Percentiles rank a stretch among this genome's conserved stretches.
phyloP scores from a whole-genome alignment of 1,139 yeast species.

The Yamadazyma dendronema region DNA sequence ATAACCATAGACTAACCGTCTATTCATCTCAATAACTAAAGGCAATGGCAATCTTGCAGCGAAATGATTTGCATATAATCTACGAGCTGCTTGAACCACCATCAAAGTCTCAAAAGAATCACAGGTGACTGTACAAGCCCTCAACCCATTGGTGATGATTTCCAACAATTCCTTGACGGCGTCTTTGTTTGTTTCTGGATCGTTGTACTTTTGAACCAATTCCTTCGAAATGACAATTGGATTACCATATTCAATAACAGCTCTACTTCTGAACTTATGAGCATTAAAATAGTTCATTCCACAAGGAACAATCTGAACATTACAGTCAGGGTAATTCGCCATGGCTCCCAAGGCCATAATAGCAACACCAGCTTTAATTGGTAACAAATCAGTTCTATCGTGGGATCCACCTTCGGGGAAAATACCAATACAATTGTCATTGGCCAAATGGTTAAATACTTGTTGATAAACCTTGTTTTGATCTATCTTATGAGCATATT shows the following conservation, averaged over 20 bases:
- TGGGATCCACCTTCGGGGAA: conserved; percentile 83
- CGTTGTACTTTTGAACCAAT: conserved; percentile 24
- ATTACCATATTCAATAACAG: conserved; percentile 46
- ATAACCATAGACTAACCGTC: conserved; percentile 81
- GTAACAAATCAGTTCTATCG: conserved; percentile 40
- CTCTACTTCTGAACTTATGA: conserved; percentile 45
- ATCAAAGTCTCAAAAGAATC: conserved; percentile 90
- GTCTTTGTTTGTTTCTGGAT: conserved; percentile 60
- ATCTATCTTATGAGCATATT: conserved; percentile 78
- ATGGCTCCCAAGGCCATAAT: conserved; percentile 48
- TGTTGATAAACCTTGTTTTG: conserved; percentile 77
- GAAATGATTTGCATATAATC: conserved; percentile 78
- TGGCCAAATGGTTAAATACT: conserved; percentile 78
- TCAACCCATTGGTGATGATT: conserved; percentile 70
- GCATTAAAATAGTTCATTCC: conserved; percentile 50
- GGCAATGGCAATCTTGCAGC: conserved; percentile 74
- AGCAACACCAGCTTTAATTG: conserved; percentile 49
- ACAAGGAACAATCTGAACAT: conserved; percentile 42
- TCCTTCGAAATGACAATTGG: conserved; percentile 39
- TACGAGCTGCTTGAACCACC: conserved; percentile 90
- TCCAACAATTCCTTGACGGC: conserved; percentile 76
- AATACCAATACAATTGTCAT: conserved; percentile 86
- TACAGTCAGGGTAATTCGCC: conserved; percentile 27
- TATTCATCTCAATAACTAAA: conserved; percentile 82
- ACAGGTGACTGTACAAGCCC: conserved; percentile 88